Base-by-base conservation (phyloP, 345 rosid species). In the Arabis hirsuta region DNA sequence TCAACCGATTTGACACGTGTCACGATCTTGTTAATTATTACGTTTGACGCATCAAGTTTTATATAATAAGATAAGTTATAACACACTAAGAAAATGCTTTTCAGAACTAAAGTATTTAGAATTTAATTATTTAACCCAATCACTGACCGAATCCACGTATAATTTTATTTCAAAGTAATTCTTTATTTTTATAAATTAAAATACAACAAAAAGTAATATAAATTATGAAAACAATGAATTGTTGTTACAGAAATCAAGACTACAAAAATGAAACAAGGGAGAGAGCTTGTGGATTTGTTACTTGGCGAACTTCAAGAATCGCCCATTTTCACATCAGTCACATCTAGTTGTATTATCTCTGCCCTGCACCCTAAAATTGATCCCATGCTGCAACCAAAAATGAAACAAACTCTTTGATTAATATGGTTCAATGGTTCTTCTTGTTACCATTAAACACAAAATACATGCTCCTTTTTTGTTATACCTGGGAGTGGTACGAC, bases 261-360 rank as follows among this genome's bases (percentile, higher is more conserved):
- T 26, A 48, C 19, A 63, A 61, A 39, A 61, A 14, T 16, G 9
- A 63, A 61, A 39, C 53, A 14, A 16, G 9, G 43, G 14, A 16
- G 67, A 62, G 73, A 61, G 26, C 14, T 10, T 42, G 13, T 50
- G 62, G 20, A 1, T 3, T 22, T 11, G 62, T 29, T 7, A 50
- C 51, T 73, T 13, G 47, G 68, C 43, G 24, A 22, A 53, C n/a
- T 60, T 62, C 78, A 68, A 78, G 86, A 72, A 81, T 86, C 81
- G 38, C 91, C 96, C 99, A 95, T 91, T 72, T 88, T 95, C 11
- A 95, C 96, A 29, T 87, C 92, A 3, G 97, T 95, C 29, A 95
- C 99, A 73, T 95, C 97, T 2, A 91, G 91, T 66, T 82, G 97
- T 76, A 95, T 72, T 44, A 91, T 95, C 87, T 95, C 99, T 51